phyloP scores from a whole-genome alignment of 1,284 basidiomycete genomes.

The Tranzscheliella williamsii region DNA sequence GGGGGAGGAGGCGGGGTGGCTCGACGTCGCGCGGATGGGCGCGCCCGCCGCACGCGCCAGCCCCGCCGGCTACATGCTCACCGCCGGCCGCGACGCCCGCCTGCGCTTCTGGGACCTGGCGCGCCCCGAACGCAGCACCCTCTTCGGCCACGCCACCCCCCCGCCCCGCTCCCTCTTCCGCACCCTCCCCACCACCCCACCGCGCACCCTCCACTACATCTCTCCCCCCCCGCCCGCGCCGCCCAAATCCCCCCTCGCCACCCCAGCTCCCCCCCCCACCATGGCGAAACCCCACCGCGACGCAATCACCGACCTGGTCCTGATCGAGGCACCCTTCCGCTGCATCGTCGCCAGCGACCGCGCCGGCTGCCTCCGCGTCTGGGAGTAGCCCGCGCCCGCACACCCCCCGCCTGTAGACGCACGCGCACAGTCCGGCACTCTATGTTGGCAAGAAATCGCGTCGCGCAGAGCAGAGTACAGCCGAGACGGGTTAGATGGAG shows the following conservation, averaged over 20 bases:
- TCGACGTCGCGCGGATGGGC: conserved; percentile 45
- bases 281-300: conserved; percentile 70
- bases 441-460: no score
- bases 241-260: conserved; percentile 31
- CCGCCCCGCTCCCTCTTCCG: conserved; percentile 17
- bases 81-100: conserved; percentile 78
- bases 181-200: conserved; percentile 1
- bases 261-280: conserved; percentile 19
- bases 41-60: conserved; percentile 9
- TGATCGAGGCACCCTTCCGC: conserved; percentile 82
- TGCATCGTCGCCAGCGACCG: conserved; percentile 81
- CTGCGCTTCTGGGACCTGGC: conserved; percentile 80
- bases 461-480: no score
- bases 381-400: conserved; percentile 41
- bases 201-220: background rate
- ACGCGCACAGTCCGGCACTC: no score
- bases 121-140: conserved; percentile 66
- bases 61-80: conserved; percentile 73
- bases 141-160: conserved; percentile 20
- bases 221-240: background rate
- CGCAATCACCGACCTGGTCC: conserved; percentile 75
- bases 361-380: conserved; percentile 49
- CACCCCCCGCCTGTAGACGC: background rate
- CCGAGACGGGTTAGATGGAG: conserved; percentile 45
- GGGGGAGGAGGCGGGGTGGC: no score